phyloP scores from a whole-genome alignment of 1,284 basidiomycete species.

The Sanghuangporus sanghuang region DNA sequence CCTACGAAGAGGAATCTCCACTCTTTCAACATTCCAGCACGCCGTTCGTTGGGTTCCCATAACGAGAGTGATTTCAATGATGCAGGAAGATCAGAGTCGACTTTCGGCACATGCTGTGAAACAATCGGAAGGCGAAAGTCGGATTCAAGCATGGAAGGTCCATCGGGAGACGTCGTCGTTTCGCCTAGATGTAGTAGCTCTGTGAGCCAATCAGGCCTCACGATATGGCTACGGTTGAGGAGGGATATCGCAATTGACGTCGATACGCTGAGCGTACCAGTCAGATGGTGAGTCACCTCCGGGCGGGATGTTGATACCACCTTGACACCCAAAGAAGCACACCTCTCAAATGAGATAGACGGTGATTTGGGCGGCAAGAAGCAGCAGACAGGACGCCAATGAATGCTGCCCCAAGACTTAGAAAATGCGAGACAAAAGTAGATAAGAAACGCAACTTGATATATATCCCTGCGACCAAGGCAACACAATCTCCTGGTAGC shows the following conservation, averaged over 20 bases:
- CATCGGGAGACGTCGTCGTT: slow-evolving; percentile 23
- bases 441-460: slow-evolving; percentile 36
- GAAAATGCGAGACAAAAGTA: slow-evolving; percentile 7
- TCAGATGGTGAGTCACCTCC: slow-evolving; percentile 57
- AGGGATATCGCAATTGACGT: slow-evolving; percentile 49
- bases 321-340: slow-evolving; percentile 55
- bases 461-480: slow-evolving; percentile 38
- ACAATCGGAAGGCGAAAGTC: slow-evolving; percentile 43
- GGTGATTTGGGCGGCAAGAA: slow-evolving; percentile 33
- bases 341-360: slow-evolving; percentile 35
- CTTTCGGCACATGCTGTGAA: slow-evolving; percentile 52
- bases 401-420: slow-evolving; percentile 32
- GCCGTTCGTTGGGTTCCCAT: slow-evolving; percentile 62
- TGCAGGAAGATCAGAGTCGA: slow-evolving; percentile 42
- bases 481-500: slow-evolving; percentile 45
- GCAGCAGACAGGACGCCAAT: slow-evolving; percentile 50
- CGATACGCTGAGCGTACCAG: slow-evolving; percentile 42
- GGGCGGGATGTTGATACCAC: slow-evolving; percentile 38
- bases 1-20: slow-evolving; percentile 55
- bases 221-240: slow-evolving; percentile 47
- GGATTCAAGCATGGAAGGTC: slow-evolving; percentile 37
- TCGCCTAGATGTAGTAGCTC: slow-evolving; percentile 48
- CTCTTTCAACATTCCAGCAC: slow-evolving; percentile 44
- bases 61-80: slow-evolving; percentile 44
- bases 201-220: slow-evolving; percentile 58